phyloP scores from a whole-genome alignment of 805 yeast genomes.

The Vanderwaltozyma polyspora region DNA sequence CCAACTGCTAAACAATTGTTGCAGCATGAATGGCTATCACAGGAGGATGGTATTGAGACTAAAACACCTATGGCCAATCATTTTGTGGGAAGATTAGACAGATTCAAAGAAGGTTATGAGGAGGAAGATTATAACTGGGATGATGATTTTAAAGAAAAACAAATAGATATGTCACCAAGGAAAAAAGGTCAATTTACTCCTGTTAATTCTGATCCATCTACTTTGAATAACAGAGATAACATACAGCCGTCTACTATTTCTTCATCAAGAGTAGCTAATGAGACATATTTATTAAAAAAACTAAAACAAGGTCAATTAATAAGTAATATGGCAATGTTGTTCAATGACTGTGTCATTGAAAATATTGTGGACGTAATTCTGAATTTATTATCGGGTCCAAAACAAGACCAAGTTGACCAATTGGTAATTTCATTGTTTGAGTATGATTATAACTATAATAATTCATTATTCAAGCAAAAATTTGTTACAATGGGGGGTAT shows the following conservation, averaged over 20 bases:
- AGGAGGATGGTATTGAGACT: not conserved
- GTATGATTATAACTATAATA: slow-evolving; percentile 14
- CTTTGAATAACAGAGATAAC: not conserved
- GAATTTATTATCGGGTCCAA: slow-evolving; percentile 2
- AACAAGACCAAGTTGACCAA: not conserved
- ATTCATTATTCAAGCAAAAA: slow-evolving; percentile 10
- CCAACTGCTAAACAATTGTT: slow-evolving; percentile 54
- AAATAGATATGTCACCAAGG: slow-evolving; percentile 7
- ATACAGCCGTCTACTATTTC: too few species aligned
- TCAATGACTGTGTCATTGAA: slow-evolving; percentile 6
- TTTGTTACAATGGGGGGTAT: slow-evolving; percentile 21
- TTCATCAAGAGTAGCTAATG: not conserved
- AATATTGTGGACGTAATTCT: slow-evolving; percentile 11
- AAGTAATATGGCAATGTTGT: slow-evolving; percentile 6
- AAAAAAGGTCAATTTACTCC: slow-evolving; percentile 2
- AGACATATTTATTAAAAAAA: slow-evolving; percentile 1
- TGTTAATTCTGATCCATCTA: not conserved
- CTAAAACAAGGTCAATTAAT: slow-evolving; percentile 2
- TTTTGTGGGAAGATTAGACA: slow-evolving; percentile 10
- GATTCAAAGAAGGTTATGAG: slow-evolving; percentile 17
- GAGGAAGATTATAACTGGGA: slow-evolving; percentile 20
- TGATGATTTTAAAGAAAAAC: slow-evolving; percentile 18
- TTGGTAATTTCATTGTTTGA: slow-evolving; percentile 8
- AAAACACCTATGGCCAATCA: not conserved
- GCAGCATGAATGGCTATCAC: slow-evolving; percentile 41